These are phyloP conservation scores for Wickerhamiella musiphila DNA, from an alignment of 805 yeast genomes.

Conservation along the genomic window DNA sequence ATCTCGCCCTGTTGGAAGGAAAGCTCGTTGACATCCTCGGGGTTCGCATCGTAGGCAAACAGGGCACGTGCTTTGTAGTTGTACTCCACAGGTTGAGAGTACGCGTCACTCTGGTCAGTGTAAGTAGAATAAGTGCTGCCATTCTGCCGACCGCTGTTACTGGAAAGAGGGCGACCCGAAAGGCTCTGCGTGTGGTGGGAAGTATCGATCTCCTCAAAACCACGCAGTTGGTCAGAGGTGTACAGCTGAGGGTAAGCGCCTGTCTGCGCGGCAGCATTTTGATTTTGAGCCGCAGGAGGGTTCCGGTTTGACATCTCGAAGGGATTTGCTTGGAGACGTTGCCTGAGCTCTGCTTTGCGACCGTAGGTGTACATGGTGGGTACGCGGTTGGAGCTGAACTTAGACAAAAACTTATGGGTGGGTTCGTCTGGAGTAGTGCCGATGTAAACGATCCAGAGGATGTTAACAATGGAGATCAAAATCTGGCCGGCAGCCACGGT, in stretches of 20 bases:
- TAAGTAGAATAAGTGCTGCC: not conserved
- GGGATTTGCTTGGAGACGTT: conserved; percentile 1
- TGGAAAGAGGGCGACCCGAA: not conserved
- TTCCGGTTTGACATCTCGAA: conserved; percentile 1
- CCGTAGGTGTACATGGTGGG: conserved; percentile 2
- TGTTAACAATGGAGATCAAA: conserved; percentile 59
- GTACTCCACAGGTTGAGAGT: conserved; percentile 27
- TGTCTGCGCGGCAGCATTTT: not conserved
- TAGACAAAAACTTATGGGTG: conserved; percentile 66
- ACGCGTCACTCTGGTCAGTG: conserved; percentile 5
- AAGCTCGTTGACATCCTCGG: conserved; percentile 82
- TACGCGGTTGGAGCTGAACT: conserved; percentile 32
- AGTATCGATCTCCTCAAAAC: conserved; percentile 23
- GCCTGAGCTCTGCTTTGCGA: conserved; percentile 5
- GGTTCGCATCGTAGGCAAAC: conserved; percentile 75
- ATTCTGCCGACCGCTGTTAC: not conserved
- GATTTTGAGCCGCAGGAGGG: not conserved
- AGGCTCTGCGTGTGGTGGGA: not conserved
- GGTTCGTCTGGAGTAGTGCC: conserved; percentile 89
- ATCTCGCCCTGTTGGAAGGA: conserved; percentile 82
- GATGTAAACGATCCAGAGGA: conserved; percentile 74
- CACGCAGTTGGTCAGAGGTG: conserved; percentile 24
- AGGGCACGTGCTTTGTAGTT: conserved; percentile 77
- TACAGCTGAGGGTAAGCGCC: conserved; percentile 15
- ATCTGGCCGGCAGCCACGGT: conserved; percentile 92